phyloP scores from a whole-genome alignment of 768 basidiomycete genomes.

The Xanthoconium purpureum region DNA sequence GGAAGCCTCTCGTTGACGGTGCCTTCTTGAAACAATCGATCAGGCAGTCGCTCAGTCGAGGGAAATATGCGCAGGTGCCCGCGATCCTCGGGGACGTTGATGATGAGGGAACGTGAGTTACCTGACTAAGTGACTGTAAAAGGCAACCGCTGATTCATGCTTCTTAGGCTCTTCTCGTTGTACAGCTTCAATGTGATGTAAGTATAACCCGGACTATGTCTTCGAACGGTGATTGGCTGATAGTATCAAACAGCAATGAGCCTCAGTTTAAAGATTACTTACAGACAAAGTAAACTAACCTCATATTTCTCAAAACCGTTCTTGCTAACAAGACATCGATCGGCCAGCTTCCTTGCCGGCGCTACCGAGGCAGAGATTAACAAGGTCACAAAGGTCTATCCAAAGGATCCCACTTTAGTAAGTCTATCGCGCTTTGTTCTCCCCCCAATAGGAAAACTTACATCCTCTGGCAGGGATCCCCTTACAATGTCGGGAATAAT shows the following conservation, averaged over 20 bases:
- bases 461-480: slow-evolving; percentile 20
- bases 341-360: slow-evolving; percentile 12
- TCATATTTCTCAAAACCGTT: background rate
- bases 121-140: background rate
- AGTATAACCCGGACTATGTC: slow-evolving; percentile 12
- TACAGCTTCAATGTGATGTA: slow-evolving; percentile 10
- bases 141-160: background rate
- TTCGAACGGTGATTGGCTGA: background rate
- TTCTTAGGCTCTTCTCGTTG: slow-evolving; percentile 29
- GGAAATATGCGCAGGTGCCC: slow-evolving; percentile 24
- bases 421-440: background rate
- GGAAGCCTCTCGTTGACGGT: slow-evolving; percentile 9
- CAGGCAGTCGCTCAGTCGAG: slow-evolving; percentile 16
- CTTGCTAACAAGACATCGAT: background rate
- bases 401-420: slow-evolving; percentile 2
- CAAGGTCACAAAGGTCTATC: background rate
- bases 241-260: background rate
- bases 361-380: slow-evolving; percentile 3
- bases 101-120: slow-evolving; percentile 3
- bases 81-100: background rate
- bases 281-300: background rate
- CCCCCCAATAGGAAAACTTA: background rate
- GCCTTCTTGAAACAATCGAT: background rate
- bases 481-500: slow-evolving; percentile 26
- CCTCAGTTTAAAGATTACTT: slow-evolving; percentile 3